Percentiles rank a stretch among this genome's conserved stretches.
These are phyloP conservation scores for Serendipita vermifera DNA, from an alignment of 768 basidiomycete species.

Conservation along the genomic window DNA sequence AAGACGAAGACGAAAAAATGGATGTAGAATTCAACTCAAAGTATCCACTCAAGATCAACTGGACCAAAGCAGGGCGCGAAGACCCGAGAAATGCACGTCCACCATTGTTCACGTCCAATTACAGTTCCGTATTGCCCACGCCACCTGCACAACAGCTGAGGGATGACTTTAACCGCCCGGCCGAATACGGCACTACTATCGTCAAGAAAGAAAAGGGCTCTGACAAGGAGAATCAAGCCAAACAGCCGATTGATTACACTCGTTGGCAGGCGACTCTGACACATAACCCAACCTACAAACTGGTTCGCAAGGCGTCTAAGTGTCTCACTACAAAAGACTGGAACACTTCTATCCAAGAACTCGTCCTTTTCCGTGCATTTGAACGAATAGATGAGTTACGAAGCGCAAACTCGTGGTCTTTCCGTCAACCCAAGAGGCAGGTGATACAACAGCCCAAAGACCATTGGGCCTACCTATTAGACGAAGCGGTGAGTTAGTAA, in stretches of 20 bases:
- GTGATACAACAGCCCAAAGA: conserved; percentile 44
- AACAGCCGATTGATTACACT: conserved; percentile 38
- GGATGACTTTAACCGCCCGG: not conserved
- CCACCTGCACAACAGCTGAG: conserved; percentile 5
- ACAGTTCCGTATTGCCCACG: not conserved
- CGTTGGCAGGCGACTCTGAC: conserved; percentile 58
- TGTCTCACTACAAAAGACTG: conserved; percentile 71
- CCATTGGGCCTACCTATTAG: conserved; percentile 92
- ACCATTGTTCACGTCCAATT: not conserved
- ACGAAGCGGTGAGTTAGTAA: conserved; percentile 68
- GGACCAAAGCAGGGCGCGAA: not conserved
- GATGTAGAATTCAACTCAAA: conserved; percentile 1
- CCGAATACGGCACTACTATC: conserved; percentile 11
- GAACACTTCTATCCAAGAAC: conserved; percentile 66
- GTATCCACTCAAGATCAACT: not conserved
- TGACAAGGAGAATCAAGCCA: conserved; percentile 16
- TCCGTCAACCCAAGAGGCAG: conserved; percentile 91
- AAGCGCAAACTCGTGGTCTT: conserved; percentile 70
- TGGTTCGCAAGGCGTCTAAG: conserved; percentile 56
- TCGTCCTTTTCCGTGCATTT: conserved; percentile 64
- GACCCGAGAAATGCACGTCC: not conserved
- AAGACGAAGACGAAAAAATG: conserved; percentile 3
- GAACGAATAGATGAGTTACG: conserved; percentile 79
- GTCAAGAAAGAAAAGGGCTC: conserved; percentile 14
- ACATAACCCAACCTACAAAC: conserved; percentile 65